Conservation (phyloP, 2,329 filamentous ascomycete genomes). For the Penicillium sclerotigenum region DNA sequence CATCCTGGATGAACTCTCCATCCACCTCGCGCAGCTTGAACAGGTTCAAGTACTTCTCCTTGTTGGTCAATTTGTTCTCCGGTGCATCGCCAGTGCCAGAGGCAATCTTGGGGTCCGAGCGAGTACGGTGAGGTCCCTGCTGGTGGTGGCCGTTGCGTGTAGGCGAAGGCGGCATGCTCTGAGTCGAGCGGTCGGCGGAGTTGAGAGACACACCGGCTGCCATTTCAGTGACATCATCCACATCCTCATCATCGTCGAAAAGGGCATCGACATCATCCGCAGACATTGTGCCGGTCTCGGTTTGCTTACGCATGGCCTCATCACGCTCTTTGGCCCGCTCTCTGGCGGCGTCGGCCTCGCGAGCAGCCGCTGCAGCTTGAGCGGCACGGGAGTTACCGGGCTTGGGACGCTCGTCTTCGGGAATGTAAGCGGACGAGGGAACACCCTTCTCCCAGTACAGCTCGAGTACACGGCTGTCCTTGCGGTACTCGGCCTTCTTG, state of each 20-base stretch:
- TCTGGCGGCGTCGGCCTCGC: conserved; percentile 77
- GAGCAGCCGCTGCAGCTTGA: conserved; percentile 71
- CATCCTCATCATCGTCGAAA: conserved; percentile 88
- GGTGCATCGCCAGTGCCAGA: conserved; percentile 63
- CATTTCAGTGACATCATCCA: conserved; percentile 82
- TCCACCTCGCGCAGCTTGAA: conserved; percentile 89
- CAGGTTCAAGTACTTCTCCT: conserved; percentile 91
- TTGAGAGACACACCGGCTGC: conserved; percentile 86
- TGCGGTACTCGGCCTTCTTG: conserved; percentile 98
- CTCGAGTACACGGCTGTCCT: conserved; percentile 90
- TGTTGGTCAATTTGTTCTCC: conserved; percentile 79
- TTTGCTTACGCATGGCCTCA: conserved; percentile 87
- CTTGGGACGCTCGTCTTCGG: conserved; percentile 94
- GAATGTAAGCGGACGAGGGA: conserved; percentile 90
- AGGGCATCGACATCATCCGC: conserved; percentile 92
- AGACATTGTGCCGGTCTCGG: conserved; percentile 90
- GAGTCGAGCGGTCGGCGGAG: conserved; percentile 74
- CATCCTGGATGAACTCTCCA: conserved; percentile 96
- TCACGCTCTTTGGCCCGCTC: conserved; percentile 81
- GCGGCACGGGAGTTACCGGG: conserved; percentile 70
- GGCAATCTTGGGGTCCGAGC: conserved; percentile 89
- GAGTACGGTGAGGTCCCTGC: conserved; percentile 75
- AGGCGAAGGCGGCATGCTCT: conserved; percentile 92
- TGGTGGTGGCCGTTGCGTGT: conserved; percentile 68
- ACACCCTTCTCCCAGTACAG: conserved; percentile 99